These are phyloP conservation scores for Ailanthus altissimus DNA, from an alignment of 345 rosid genomes.

Conservation along the genomic window DNA sequence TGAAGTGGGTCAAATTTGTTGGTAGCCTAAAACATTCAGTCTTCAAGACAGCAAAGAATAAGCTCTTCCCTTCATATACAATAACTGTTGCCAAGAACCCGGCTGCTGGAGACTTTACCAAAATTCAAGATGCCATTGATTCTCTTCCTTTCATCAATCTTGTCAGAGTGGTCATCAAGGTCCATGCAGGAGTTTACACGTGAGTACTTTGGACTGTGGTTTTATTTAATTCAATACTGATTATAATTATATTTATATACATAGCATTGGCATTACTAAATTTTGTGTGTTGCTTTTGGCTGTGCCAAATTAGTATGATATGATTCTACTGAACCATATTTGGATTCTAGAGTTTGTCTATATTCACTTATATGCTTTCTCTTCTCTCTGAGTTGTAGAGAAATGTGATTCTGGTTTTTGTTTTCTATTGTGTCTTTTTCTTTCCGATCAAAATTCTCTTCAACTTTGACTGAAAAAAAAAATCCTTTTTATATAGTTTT, in stretches of 20 bases:
- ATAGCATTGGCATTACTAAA: too few relatives aligned
- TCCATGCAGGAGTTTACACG: conserved; percentile 94
- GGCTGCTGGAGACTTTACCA: conserved; percentile 71
- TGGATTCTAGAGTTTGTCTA: conserved; percentile 32
- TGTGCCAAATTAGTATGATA: conserved; percentile 25
- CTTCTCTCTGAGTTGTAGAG: conserved; percentile 2
- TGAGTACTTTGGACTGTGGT: conserved; percentile 36
- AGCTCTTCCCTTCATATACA: conserved; percentile 76
- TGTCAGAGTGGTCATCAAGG: conserved; percentile 88
- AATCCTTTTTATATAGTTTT: background rate
- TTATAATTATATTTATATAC: too few relatives aligned
- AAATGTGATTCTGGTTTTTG: conserved; percentile 23
- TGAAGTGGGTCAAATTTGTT: conserved; percentile 91
- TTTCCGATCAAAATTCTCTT: background rate
- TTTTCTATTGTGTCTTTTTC: conserved; percentile 22
- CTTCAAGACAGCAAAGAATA: conserved; percentile 80
- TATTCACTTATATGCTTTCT: conserved; percentile 15
- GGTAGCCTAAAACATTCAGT: conserved; percentile 78
- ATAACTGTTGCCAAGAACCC: conserved; percentile 64
- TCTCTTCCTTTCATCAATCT: conserved; percentile 84
- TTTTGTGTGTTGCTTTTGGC: conserved; percentile 11
- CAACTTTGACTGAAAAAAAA: background rate
- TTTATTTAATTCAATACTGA: background rate
- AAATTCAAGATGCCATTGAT: conserved; percentile 89
- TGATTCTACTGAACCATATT: conserved; percentile 14